Base-by-base conservation (phyloP, 768 basidiomycete genomes). In the Amanita inopinata region DNA sequence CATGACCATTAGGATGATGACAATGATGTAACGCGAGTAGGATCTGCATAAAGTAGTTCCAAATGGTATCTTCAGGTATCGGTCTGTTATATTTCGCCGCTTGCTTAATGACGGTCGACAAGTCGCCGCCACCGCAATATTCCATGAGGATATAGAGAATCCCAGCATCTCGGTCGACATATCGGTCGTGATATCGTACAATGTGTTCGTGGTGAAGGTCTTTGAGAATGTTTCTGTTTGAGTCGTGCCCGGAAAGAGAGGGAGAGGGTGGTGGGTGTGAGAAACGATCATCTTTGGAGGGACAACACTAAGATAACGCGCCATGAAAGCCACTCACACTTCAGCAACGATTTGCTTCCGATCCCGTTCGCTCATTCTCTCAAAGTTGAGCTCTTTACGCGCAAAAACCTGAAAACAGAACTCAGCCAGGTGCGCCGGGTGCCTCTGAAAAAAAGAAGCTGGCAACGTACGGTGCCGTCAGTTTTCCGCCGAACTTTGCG, bases 111-210 rank as follows among this genome's bases (percentile, higher is more conserved):
- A 96, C 63, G 25, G 74, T 67, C 1, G 88, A 88, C 41, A 99
- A 74, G 65, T 99, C 96, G 9, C 96, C 96, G 15, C 92, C 93
- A 3, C 90, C 92, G 56, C 96, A 99, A 59, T 90, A 98, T 66
- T 99, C 96, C 96, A 98, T 99, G 51, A 98, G 71, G 48, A 99
- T 97, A 60, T 97, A 98, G 33, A 98, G 76, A 44, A 92, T 86
- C 15, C 90, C 90, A 18, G 70, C 70, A 38, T 92, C 87, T 48
- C 85, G 72, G 67, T 99, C 96, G 45, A 97, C 88, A 56, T 85
- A 71, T 48, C 91, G 75, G 69, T 96, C 91, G 53, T 89, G 81
- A 61, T 93, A 94, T 53, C 87, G 87, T 48, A 99, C 96, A 49
- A 98, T 98, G 62, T 98, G 85, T 57, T 88, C 86, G 62, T 98